A percentile compares a stretch with the other conserved stretches of the same genome.
These are phyloP conservation scores for Bacterosira constricta DNA, from an alignment of 108 stramenopile genomes.

Conservation along the genomic window DNA sequence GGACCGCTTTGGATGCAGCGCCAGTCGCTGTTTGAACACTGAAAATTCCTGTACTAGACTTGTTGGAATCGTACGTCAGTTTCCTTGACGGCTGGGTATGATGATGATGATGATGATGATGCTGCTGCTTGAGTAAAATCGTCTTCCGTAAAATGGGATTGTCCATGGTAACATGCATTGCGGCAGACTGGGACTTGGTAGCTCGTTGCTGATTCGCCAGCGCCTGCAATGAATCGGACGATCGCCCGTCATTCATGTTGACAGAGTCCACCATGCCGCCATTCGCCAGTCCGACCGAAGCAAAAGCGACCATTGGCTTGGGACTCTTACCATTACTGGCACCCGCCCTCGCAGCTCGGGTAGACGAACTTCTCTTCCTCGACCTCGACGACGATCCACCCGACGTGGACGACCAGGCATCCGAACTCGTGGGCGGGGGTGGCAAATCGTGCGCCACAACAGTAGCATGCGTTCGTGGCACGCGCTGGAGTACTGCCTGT, in stretches of 20 bases:
- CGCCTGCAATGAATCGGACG: neutral
- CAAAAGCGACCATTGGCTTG: slow-evolving; percentile 1
- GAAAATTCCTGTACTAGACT: no score
- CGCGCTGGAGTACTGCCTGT: slow-evolving; percentile 21
- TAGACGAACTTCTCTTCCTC: slow-evolving; percentile 9
- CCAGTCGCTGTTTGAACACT: no score
- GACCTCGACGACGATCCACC: slow-evolving; percentile 27
- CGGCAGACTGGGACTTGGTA: slow-evolving; percentile 4
- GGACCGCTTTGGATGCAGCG: slow-evolving; percentile 1
- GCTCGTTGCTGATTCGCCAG: neutral
- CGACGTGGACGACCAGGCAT: slow-evolving; percentile 37
- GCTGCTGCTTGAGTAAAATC: slow-evolving; percentile 21
- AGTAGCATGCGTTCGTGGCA: slow-evolving; percentile 25
- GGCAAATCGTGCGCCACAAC: slow-evolving; percentile 40
- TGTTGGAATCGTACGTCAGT: no score
- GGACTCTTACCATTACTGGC: neutral
- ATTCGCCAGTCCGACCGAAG: slow-evolving; percentile 11
- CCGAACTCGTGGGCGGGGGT: slow-evolving; percentile 32
- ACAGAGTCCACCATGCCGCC: slow-evolving; percentile 5
- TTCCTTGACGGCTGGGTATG: no score
- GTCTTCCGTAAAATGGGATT: slow-evolving; percentile 40
- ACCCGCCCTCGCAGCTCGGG: neutral
- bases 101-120: neutral
- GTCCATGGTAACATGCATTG: slow-evolving; percentile 38
- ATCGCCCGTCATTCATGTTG: neutral